Evolutionary conservation across 768 basidiomycete genomes (phyloP).

Genomic region (Lactarius deliciosus): DNA sequence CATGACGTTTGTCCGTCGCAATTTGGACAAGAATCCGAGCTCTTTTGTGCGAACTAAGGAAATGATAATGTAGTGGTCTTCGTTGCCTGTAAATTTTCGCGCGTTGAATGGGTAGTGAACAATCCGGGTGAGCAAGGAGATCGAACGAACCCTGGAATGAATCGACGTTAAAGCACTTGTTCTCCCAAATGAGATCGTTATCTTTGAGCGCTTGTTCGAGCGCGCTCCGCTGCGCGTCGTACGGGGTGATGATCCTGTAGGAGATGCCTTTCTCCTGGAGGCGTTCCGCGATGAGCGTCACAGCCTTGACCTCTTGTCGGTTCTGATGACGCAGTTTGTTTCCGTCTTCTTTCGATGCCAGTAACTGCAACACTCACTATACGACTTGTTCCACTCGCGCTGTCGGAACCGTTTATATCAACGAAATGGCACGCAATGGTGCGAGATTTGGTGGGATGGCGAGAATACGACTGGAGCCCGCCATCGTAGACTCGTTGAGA

Average conservation of each 20-base stretch:
- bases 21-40: conserved; percentile 66
- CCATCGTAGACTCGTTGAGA: conserved; percentile 64
- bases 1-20: conserved; percentile 83
- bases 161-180: conserved; percentile 77
- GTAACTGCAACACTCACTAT: conserved; percentile 5
- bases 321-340: conserved; percentile 48
- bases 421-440: conserved; percentile 63
- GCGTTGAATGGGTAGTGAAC: neutral
- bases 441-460: conserved; percentile 49
- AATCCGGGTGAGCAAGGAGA: neutral
- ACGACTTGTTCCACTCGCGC: conserved; percentile 11
- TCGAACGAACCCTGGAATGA: conserved; percentile 66
- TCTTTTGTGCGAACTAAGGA: conserved; percentile 64
- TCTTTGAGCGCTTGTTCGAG: conserved; percentile 58
- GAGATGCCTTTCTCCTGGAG: conserved; percentile 50
- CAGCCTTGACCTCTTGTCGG: conserved; percentile 51
- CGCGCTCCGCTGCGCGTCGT: conserved; percentile 64
- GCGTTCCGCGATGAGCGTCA: conserved; percentile 55
- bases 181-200: conserved; percentile 53
- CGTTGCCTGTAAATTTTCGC: conserved; percentile 61
- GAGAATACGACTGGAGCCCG: conserved; percentile 52
- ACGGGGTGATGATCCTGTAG: conserved; percentile 77
- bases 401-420: conserved; percentile 49
- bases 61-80: conserved; percentile 73
- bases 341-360: neutral